Percentiles rank a stretch among this genome's conserved stretches.
Conservation (phyloP, 139 green algal genomes). For the Yamagishiella unicocca region DNA sequence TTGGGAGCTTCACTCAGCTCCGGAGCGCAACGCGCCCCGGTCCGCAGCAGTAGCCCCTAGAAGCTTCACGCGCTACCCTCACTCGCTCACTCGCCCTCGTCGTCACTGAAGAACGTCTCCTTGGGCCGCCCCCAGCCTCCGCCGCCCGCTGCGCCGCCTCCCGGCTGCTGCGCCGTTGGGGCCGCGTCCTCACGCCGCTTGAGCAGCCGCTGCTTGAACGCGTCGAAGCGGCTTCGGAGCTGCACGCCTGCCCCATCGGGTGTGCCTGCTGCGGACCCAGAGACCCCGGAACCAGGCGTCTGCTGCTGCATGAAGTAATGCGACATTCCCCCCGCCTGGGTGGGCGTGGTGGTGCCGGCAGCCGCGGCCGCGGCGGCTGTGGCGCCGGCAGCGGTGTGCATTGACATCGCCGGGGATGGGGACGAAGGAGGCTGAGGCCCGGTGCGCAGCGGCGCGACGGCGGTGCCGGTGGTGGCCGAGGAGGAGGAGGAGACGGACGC, state of each 20-base stretch:
- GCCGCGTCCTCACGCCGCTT: conserved; percentile 11
- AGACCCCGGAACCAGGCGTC: background rate
- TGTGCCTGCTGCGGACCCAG: background rate
- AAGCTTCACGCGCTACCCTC: no score
- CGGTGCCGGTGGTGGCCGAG: background rate
- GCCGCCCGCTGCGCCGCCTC: background rate
- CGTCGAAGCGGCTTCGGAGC: conserved; percentile 34
- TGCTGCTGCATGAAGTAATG: no score
- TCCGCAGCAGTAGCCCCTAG: no score
- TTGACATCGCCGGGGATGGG: background rate
- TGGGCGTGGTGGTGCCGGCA: no score
- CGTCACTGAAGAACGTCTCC: conserved; percentile 20
- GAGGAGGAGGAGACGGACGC: conserved; percentile 25
- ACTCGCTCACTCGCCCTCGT: conserved; percentile 42
- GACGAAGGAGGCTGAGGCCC: background rate
- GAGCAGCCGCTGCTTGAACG: conserved; percentile 34
- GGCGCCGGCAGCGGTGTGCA: background rate
- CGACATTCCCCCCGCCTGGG: no score
- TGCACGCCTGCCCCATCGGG: background rate
- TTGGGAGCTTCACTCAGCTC: no score
- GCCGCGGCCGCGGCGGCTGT: background rate
- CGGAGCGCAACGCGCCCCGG: no score
- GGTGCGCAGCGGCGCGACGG: background rate
- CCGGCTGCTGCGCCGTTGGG: background rate
- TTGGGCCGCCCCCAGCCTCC: background rate